Percentiles rank a stretch among this genome's conserved stretches.
Conservation (phyloP, 1,284 basidiomycete genomes). For the Boletus mariae region DNA sequence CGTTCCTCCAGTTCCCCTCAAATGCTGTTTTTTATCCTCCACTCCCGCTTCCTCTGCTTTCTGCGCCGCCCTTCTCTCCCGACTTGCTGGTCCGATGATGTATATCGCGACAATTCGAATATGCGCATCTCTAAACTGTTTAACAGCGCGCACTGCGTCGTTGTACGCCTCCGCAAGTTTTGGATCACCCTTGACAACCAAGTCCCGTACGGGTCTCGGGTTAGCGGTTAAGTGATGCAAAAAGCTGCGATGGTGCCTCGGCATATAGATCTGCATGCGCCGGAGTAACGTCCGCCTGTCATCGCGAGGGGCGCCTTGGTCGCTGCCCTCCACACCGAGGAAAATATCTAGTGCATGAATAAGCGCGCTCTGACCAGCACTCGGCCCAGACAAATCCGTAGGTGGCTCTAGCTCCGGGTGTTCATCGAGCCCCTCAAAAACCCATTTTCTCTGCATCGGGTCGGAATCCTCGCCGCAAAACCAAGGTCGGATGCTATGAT, state of each 20-base stretch:
- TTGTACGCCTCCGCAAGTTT: slow-evolving; percentile 68
- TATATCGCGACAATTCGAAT: slow-evolving; percentile 84
- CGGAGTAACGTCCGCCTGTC: slow-evolving; percentile 55
- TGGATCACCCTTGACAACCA: slow-evolving; percentile 24
- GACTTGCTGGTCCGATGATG: slow-evolving; percentile 69
- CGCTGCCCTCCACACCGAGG: slow-evolving; percentile 71
- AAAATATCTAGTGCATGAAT: slow-evolving; percentile 90
- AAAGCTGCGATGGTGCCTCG: slow-evolving; percentile 85
- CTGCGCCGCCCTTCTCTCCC: slow-evolving; percentile 23
- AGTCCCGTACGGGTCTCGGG: slow-evolving; percentile 51
- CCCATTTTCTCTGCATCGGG: slow-evolving; percentile 61
- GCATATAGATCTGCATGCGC: slow-evolving; percentile 90
- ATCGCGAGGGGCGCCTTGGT: slow-evolving; percentile 1
- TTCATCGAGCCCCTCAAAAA: slow-evolving; percentile 73
- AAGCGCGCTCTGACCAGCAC: slow-evolving; percentile 87
- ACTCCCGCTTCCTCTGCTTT: slow-evolving; percentile 22
- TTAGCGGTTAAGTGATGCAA: slow-evolving; percentile 73
- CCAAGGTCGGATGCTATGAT: slow-evolving; percentile 87
- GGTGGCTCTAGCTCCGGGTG: slow-evolving; percentile 48
- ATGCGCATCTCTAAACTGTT: slow-evolving; percentile 82
- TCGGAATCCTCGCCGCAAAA: slow-evolving; percentile 83
- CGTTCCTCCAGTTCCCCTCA: slow-evolving; percentile 87
- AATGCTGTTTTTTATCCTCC: slow-evolving; percentile 24
- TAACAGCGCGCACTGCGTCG: slow-evolving; percentile 66
- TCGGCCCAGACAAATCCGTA: slow-evolving; percentile 77